Conservation (phyloP, 1,284 basidiomycete species). For the Rugosomyces carneus region DNA sequence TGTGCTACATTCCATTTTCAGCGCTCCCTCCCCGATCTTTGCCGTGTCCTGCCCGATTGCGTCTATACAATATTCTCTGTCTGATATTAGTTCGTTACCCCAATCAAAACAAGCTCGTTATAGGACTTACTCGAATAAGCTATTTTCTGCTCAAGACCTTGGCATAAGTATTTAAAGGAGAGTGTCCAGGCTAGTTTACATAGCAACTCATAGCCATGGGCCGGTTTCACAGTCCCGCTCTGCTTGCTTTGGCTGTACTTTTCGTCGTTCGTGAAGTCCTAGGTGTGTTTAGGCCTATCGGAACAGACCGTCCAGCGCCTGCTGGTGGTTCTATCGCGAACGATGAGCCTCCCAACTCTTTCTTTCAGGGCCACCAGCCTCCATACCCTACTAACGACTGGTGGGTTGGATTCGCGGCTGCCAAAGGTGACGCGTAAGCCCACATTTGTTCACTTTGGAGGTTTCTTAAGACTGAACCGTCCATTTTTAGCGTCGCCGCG, state of each 20-base stretch:
- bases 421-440: constrained; percentile 22
- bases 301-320: constrained; percentile 22
- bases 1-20: not conserved
- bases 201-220: constrained; percentile 11
- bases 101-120: not conserved
- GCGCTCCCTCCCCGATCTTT: not conserved
- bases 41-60: not conserved
- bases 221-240: constrained; percentile 8
- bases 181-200: constrained; percentile 3
- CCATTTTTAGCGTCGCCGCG: constrained; percentile 22
- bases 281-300: constrained; percentile 25
- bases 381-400: constrained; percentile 30
- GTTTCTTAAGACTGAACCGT: not conserved
- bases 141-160: not conserved
- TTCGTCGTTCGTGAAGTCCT: constrained; percentile 3
- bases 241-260: constrained; percentile 10
- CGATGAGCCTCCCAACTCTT: constrained; percentile 26
- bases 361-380: constrained; percentile 27
- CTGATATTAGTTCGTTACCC: not conserved
- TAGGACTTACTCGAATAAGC: constrained; percentile 7
- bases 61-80: not conserved
- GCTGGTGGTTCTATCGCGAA: constrained; percentile 25
- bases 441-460: not conserved
- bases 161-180: no score
- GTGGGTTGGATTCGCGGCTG: constrained; percentile 30